Conservation (phyloP, 2,329 filamentous ascomycete genomes). For the Aspergillus jensenii region DNA sequence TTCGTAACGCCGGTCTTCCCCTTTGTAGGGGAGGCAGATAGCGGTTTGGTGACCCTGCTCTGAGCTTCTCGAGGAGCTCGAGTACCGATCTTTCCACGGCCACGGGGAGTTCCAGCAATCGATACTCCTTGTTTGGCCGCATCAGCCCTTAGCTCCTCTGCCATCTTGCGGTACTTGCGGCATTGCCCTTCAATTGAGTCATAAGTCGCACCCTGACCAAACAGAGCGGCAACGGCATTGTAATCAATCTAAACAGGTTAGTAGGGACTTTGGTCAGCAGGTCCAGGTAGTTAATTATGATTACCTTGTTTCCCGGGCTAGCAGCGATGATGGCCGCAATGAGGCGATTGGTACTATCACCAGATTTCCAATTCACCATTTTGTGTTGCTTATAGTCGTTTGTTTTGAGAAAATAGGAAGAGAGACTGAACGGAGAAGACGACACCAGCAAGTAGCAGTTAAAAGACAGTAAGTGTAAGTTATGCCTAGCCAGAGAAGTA, state of each 20-base stretch:
- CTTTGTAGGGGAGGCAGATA: constrained; percentile 7
- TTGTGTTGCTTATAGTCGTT: background rate
- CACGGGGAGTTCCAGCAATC: constrained; percentile 12
- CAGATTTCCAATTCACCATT: constrained; percentile 33
- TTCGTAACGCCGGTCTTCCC: background rate
- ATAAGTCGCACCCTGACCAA: constrained; percentile 48
- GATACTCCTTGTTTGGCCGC: constrained; percentile 9
- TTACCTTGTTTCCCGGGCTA: constrained; percentile 27
- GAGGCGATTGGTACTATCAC: constrained; percentile 26
- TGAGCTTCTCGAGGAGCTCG: constrained; percentile 15
- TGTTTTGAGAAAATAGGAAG: background rate
- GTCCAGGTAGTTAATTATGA: too few species aligned
- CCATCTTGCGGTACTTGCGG: constrained; percentile 45
- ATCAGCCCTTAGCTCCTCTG: constrained; percentile 34
- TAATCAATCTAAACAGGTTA: constrained; percentile 44
- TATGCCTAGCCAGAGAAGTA: too few species aligned
- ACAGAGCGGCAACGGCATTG: constrained; percentile 44
- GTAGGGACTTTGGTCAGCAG: background rate
- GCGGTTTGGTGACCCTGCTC: constrained; percentile 17
- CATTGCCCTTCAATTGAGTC: constrained; percentile 50
- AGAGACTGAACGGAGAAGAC: too few species aligned
- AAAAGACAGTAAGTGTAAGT: too few species aligned
- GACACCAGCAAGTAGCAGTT: too few species aligned
- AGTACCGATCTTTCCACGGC: background rate
- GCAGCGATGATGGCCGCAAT: constrained; percentile 29